These are phyloP conservation scores for Phanerochaete sordida DNA, from an alignment of 768 basidiomycete genomes.

Conservation along the genomic window DNA sequence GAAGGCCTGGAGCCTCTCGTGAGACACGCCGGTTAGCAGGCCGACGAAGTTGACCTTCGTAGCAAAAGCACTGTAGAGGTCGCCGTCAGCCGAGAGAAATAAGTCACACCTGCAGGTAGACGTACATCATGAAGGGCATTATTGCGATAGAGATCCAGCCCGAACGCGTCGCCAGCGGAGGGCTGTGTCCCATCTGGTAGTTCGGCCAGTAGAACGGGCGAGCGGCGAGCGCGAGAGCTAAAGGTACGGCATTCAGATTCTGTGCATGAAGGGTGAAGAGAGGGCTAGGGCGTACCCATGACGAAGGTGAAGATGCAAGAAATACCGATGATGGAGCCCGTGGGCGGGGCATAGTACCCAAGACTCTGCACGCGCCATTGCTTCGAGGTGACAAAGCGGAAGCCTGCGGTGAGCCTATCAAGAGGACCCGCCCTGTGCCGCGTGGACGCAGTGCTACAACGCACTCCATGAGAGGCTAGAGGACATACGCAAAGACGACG, in stretches of 20 bases:
- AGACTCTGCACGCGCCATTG: slow-evolving; percentile 22
- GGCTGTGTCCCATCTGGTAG: slow-evolving; percentile 28
- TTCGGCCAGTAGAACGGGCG: slow-evolving; percentile 31
- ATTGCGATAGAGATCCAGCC: slow-evolving; percentile 35
- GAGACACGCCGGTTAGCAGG: slow-evolving; percentile 28
- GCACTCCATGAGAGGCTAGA: not conserved
- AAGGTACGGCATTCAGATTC: not conserved
- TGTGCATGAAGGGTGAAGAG: not conserved
- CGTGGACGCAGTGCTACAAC: not conserved
- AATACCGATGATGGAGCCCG: slow-evolving; percentile 25
- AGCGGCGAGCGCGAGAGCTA: slow-evolving; percentile 23
- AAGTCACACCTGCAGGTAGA: not conserved
- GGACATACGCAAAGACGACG: not conserved
- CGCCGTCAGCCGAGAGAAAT: not conserved
- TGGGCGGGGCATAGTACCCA: slow-evolving; percentile 27
- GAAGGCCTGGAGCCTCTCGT: slow-evolving; percentile 36
- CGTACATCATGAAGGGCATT: slow-evolving; percentile 34
- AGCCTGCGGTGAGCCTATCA: slow-evolving; percentile 15
- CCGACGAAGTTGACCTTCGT: slow-evolving; percentile 34
- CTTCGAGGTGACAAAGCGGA: slow-evolving; percentile 20
- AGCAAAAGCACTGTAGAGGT: slow-evolving; percentile 26
- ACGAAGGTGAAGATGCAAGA: slow-evolving; percentile 22
- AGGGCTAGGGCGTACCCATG: slow-evolving; percentile 18
- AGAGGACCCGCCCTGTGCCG: slow-evolving; percentile 1
- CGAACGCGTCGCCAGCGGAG: slow-evolving; percentile 27